Percentiles rank a stretch among this genome's conserved stretches.
Conservation (phyloP, 2,329 filamentous ascomycete genomes). For the Nakataea oryzae region DNA sequence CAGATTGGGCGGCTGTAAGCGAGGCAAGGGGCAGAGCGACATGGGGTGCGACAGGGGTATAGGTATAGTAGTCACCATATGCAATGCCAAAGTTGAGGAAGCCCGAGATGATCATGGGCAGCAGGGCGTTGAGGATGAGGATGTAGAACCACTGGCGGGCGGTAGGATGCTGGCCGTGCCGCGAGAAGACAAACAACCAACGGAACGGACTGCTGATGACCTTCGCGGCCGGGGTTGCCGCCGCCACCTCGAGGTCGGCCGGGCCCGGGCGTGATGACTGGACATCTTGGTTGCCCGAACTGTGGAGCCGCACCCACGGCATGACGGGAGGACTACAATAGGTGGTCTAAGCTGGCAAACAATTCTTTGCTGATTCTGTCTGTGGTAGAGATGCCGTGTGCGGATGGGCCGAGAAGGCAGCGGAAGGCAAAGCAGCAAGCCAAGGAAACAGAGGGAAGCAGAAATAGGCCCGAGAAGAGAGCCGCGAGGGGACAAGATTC, state of each 20-base stretch:
- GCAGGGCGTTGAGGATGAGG: slow-evolving; percentile 34
- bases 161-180: slow-evolving; percentile 19
- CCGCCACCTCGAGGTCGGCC: neutral
- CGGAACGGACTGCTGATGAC: neutral
- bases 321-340: neutral
- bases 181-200: neutral
- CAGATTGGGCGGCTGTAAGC: too few species aligned
- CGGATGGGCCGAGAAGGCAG: too few species aligned
- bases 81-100: slow-evolving; percentile 42
- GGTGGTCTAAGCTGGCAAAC: neutral
- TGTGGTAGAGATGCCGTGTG: neutral
- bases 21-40: neutral
- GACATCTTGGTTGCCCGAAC: neutral
- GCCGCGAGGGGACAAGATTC: too few species aligned
- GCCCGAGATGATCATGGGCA: slow-evolving; percentile 34
- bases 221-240: neutral
- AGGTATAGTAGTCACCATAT: slow-evolving; percentile 26
- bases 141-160: slow-evolving; percentile 37
- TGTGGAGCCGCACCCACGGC: neutral
- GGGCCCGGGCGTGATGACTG: neutral
- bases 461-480: too few species aligned
- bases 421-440: too few species aligned
- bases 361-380: too few species aligned
- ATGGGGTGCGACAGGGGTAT: neutral
- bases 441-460: too few species aligned